A percentile compares a stretch with the other conserved stretches of the same genome.
Evolutionary conservation across 768 basidiomycete genomes (phyloP).

Genomic region (Boletales sp.): DNA sequence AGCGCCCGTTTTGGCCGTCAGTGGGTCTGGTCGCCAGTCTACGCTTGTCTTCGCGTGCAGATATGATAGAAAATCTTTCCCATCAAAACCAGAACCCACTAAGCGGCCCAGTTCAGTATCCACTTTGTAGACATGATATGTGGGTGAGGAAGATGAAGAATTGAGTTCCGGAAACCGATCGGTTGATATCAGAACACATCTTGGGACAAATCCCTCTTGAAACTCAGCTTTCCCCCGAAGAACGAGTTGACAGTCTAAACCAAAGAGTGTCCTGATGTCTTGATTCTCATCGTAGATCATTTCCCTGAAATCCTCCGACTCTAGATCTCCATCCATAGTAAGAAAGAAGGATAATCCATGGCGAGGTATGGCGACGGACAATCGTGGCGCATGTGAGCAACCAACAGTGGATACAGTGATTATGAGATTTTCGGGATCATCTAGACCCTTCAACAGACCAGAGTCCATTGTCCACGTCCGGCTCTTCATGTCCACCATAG

Average conservation of each 20-base stretch:
- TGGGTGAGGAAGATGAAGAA: no score
- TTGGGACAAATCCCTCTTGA: neutral
- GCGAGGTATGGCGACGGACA: neutral
- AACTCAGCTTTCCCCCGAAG: neutral
- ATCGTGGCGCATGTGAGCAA: neutral
- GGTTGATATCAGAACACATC: neutral
- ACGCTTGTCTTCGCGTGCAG: neutral
- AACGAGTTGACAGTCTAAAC: neutral
- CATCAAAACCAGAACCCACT: neutral
- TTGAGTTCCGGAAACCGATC: no score
- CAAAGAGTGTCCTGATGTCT: neutral
- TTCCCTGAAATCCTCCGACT: neutral
- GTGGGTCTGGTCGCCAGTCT: neutral
- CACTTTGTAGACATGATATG: neutral
- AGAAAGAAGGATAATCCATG: neutral
- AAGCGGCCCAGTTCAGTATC: neutral
- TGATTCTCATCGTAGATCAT: neutral
- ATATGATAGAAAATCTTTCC: neutral
- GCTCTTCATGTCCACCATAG: slow-evolving; percentile 19
- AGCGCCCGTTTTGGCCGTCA: neutral
- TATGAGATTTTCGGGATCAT: slow-evolving; percentile 6
- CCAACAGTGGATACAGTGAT: slow-evolving; percentile 3
- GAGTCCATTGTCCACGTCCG: slow-evolving; percentile 18
- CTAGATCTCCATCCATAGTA: neutral
- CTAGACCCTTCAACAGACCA: slow-evolving; percentile 1